Conservation (phyloP, 257 asterid genomes). For the Solanum chaucha region DNA sequence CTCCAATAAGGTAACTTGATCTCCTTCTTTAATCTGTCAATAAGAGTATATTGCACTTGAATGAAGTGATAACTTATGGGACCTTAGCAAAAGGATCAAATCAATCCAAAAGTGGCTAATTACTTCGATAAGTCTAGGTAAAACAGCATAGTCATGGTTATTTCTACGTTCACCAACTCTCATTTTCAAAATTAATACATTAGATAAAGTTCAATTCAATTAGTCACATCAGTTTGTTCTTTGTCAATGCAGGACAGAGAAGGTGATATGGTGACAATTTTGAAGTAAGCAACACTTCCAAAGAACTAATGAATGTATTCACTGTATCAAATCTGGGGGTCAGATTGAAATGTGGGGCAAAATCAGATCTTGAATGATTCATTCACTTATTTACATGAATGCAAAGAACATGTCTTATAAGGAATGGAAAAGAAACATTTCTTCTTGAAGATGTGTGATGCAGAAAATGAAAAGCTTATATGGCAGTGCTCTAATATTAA, state of each 20-base stretch:
- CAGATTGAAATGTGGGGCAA: background rate
- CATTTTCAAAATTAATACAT: background rate
- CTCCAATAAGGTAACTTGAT: constrained; percentile 61
- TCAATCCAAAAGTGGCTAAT: background rate
- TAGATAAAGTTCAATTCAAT: background rate
- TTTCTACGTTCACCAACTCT: background rate
- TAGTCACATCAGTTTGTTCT: background rate
- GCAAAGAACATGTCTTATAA: background rate
- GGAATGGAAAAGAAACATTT: background rate
- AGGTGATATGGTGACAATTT: background rate
- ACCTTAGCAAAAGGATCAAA: background rate
- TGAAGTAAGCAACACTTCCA: background rate
- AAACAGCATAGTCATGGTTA: background rate
- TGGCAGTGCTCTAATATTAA: background rate
- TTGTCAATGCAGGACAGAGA: background rate
- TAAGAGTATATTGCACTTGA: constrained; percentile 1
- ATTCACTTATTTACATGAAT: background rate
- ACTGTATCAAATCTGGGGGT: background rate
- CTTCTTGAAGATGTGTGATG: background rate
- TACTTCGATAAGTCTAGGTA: background rate
- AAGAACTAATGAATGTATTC: background rate
- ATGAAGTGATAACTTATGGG: background rate
- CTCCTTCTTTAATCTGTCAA: constrained; percentile 76
- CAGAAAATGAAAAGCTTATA: background rate
- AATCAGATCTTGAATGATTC: background rate